Percentiles rank a stretch among this genome's conserved stretches.
phyloP scores from a whole-genome alignment of 2,329 filamentous ascomycete genomes.

The Xylariaceae sp. region DNA sequence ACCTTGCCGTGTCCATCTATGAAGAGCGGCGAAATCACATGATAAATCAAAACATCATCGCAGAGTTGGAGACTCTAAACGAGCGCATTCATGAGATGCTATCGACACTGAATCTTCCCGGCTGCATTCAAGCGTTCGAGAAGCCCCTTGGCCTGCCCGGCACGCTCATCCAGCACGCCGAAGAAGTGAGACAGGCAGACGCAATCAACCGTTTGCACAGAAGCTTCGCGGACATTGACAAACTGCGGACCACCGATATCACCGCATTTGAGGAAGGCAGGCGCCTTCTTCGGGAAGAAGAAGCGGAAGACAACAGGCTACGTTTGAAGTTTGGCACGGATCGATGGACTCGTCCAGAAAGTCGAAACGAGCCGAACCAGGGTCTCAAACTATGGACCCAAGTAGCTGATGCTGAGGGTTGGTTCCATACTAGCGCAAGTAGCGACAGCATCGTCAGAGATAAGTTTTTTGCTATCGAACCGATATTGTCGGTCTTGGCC shows the following conservation, averaged over 20 bases:
- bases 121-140: constrained; percentile 87
- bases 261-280: constrained; percentile 79
- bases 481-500: constrained; percentile 67
- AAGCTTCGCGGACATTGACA: constrained; percentile 83
- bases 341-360: constrained; percentile 69
- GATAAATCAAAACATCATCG: constrained; percentile 81
- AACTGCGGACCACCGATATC: constrained; percentile 74
- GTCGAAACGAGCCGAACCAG: constrained; percentile 58
- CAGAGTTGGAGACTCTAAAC: constrained; percentile 76
- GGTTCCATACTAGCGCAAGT: constrained; percentile 62
- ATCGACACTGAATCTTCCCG: constrained; percentile 79
- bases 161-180: constrained; percentile 79
- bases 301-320: constrained; percentile 73
- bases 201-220: constrained; percentile 70
- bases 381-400: constrained; percentile 67
- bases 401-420: constrained; percentile 75
- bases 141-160: constrained; percentile 89
- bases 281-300: constrained; percentile 70
- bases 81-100: constrained; percentile 73
- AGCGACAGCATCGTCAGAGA: constrained; percentile 61
- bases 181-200: constrained; percentile 88
- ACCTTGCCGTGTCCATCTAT: constrained; percentile 92
- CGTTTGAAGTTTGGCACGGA: constrained; percentile 79
- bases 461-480: constrained; percentile 73
- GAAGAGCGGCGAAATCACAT: constrained; percentile 86